These are phyloP conservation scores for Arachnomyces sp. DNA, from an alignment of 2,329 filamentous ascomycete species.

Conservation along the genomic window DNA sequence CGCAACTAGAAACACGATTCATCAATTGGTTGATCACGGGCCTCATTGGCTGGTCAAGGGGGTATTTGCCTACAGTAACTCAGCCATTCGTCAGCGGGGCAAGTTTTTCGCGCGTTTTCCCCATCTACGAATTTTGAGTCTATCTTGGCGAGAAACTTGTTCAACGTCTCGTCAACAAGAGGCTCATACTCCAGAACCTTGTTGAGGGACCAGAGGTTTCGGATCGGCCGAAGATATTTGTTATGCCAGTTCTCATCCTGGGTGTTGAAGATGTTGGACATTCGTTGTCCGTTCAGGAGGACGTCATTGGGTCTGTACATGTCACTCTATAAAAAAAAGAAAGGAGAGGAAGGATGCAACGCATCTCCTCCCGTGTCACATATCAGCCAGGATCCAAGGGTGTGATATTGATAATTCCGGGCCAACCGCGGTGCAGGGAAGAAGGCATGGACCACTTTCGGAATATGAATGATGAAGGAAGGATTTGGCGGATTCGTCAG, in stretches of 20 bases:
- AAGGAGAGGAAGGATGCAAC: no score
- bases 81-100: constrained; percentile 36
- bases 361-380: no score
- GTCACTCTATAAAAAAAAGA: constrained; percentile 22
- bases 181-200: constrained; percentile 19
- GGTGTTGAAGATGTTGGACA: constrained; percentile 33
- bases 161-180: constrained; percentile 24
- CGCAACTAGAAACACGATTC: constrained; percentile 3
- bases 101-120: constrained; percentile 17
- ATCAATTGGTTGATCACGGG: neutral
- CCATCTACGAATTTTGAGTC: constrained; percentile 26
- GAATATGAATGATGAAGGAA: no score
- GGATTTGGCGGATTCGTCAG: neutral
- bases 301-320: constrained; percentile 31
- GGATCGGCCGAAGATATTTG: constrained; percentile 30
- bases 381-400: no score
- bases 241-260: constrained; percentile 26
- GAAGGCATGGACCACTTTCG: no score
- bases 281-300: constrained; percentile 27
- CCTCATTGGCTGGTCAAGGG: neutral
- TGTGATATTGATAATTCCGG: no score
- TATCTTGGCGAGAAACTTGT: constrained; percentile 23
- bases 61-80: constrained; percentile 27
- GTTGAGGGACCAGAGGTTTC: constrained; percentile 27
- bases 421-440: no score